phyloP scores from a whole-genome alignment of 202 grass and related monocot species.

The Elaeis oleifera region DNA sequence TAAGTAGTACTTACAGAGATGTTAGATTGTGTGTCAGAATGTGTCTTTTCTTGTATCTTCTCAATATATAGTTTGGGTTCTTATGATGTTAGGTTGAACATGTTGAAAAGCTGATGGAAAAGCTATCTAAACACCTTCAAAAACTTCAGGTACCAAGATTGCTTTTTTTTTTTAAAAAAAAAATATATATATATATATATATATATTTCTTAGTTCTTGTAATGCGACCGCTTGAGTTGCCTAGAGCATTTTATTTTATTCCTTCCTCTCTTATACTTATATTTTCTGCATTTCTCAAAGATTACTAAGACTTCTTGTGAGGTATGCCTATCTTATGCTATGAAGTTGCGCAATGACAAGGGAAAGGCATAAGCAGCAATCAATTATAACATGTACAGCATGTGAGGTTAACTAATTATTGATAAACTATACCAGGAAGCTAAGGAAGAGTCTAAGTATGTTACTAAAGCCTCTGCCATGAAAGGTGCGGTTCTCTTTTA shows the following conservation, averaged over 20 bases:
- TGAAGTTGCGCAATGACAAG: too few species aligned
- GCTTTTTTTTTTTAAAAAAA: too few species aligned
- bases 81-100: slow-evolving; percentile 5
- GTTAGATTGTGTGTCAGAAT: neutral
- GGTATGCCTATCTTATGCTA: too few species aligned
- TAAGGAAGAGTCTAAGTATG: slow-evolving; percentile 15
- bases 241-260: too few species aligned
- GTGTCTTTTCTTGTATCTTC: neutral
- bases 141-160: slow-evolving; percentile 16
- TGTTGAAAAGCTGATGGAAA: slow-evolving; percentile 12
- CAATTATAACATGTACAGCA: neutral
- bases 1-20: too few species aligned
- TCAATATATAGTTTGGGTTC: neutral
- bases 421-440: slow-evolving; percentile 5
- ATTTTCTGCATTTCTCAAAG: too few species aligned
- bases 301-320: too few species aligned
- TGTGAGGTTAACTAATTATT: neutral
- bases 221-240: too few species aligned
- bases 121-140: slow-evolving; percentile 17
- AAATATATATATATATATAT: too few species aligned
- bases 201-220: too few species aligned
- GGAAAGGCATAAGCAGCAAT: too few species aligned
- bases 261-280: too few species aligned
- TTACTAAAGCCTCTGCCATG: slow-evolving; percentile 23
- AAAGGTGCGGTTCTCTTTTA: neutral